A percentile compares a stretch with the other conserved stretches of the same genome.
Evolutionary conservation across 2,329 filamentous ascomycete species (phyloP).

Genomic region (Fusarium virguliforme): DNA sequence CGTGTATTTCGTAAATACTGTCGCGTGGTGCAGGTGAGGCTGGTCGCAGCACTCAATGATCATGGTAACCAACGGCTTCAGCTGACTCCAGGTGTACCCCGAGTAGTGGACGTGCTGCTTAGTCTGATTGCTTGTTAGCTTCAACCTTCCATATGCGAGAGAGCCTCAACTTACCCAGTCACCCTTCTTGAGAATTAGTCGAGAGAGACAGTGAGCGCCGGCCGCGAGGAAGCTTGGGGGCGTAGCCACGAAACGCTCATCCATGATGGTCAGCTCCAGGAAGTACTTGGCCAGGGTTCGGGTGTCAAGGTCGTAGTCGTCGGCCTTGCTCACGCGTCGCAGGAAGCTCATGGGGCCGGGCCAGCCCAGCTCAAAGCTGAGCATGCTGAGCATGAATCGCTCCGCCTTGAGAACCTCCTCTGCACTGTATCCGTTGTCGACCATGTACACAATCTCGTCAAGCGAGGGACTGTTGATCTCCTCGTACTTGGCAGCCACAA

Average conservation of each 20-base stretch:
- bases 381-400: conserved; percentile 97
- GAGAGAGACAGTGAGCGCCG: conserved; percentile 91
- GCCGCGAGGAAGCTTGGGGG: conserved; percentile 93
- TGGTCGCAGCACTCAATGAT: conserved; percentile 91
- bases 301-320: conserved; percentile 97
- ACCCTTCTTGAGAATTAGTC: conserved; percentile 90
- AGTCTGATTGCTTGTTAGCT: conserved; percentile 70
- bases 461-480: conserved; percentile 98
- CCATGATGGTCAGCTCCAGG: conserved; percentile 96
- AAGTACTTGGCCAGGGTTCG: conserved; percentile 98
- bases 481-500: conserved; percentile 97
- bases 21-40: conserved; percentile 84
- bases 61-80: conserved; percentile 82
- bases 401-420: conserved; percentile 98
- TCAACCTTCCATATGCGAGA: neutral
- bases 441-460: conserved; percentile 98
- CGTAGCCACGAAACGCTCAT: conserved; percentile 94
- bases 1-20: conserved; percentile 93
- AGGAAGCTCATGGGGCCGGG: conserved; percentile 99
- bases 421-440: conserved; percentile 88
- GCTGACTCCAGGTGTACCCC: conserved; percentile 89
- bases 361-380: conserved; percentile 96
- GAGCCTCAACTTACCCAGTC: conserved; percentile 81
- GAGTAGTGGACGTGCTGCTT: conserved; percentile 92
- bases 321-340: conserved; percentile 96